Conservation (phyloP, 2,329 filamentous ascomycete species). For the Aspergillus bombycis region DNA sequence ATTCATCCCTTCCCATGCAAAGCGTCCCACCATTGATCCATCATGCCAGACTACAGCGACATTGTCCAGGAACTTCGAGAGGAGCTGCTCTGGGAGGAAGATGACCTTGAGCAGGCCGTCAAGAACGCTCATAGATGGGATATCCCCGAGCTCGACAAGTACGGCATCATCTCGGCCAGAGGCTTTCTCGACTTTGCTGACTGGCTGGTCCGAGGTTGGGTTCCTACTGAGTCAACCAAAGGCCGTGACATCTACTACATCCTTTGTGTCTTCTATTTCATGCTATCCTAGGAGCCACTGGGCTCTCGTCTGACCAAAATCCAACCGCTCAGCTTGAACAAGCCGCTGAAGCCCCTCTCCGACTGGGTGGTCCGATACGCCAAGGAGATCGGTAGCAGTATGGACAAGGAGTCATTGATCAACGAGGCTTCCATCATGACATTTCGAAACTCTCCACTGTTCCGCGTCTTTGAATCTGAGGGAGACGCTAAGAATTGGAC, state of each 20-base stretch:
- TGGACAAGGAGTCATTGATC: constrained; percentile 39
- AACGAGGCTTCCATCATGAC: constrained; percentile 14
- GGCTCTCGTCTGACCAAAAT: constrained; percentile 31
- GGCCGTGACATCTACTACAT: constrained; percentile 43
- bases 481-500: constrained; percentile 12
- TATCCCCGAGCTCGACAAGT: neutral
- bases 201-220: constrained; percentile 34
- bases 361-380: constrained; percentile 46
- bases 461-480: constrained; percentile 37
- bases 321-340: constrained; percentile 29
- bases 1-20: no score
- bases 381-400: constrained; percentile 38
- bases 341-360: constrained; percentile 38
- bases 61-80: no score
- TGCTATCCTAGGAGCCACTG: constrained; percentile 41
- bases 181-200: constrained; percentile 19
- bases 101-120: neutral
- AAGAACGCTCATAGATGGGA: neutral
- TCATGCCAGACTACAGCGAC: no score
- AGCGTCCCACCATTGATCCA: no score
- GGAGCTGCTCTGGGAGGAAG: neutral
- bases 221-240: constrained; percentile 38
- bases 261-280: constrained; percentile 46
- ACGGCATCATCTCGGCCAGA: neutral
- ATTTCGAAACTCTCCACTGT: constrained; percentile 17